Conservation (phyloP, 228 moss, liverwort and hornwort genomes). For the Sphagnum magellanicum region DNA sequence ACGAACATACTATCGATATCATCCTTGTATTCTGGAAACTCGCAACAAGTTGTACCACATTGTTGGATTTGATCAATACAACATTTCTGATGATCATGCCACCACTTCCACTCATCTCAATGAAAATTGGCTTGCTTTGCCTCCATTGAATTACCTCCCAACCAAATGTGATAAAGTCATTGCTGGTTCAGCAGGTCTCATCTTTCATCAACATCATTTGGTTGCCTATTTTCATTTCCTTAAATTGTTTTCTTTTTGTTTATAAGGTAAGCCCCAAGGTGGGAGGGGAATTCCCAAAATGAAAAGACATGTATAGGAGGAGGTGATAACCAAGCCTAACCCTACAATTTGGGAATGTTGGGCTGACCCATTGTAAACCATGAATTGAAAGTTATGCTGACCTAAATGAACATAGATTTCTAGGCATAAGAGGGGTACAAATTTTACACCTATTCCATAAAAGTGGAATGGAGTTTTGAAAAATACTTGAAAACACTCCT, state of each 20-base stretch:
- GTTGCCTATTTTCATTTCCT: not conserved
- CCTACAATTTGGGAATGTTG: not conserved
- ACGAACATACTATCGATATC: conserved; percentile 34
- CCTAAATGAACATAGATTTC: too few relatives aligned
- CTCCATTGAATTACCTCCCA: conserved; percentile 48
- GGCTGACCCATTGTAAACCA: not conserved
- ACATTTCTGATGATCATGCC: not conserved
- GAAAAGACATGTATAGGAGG: too few relatives aligned
- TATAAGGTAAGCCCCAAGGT: too few relatives aligned
- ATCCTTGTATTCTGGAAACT: conserved; percentile 37
- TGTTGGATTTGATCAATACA: conserved; percentile 27
- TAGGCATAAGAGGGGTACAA: too few relatives aligned
- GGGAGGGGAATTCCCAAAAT: not conserved
- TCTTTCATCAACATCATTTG: not conserved
- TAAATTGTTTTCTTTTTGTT: not conserved
- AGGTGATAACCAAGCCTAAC: too few relatives aligned
- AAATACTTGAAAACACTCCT: too few relatives aligned
- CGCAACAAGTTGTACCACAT: conserved; percentile 30
- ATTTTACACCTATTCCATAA: too few relatives aligned
- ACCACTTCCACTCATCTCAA: conserved; percentile 3
- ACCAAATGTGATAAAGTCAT: conserved; percentile 40
- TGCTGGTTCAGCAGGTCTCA: conserved; percentile 36
- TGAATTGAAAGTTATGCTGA: not conserved
- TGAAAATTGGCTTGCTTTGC: conserved; percentile 47
- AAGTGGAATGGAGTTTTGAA: too few relatives aligned